Conservation (phyloP, 2,329 filamentous ascomycete genomes). For the Verticillium isaacii region DNA sequence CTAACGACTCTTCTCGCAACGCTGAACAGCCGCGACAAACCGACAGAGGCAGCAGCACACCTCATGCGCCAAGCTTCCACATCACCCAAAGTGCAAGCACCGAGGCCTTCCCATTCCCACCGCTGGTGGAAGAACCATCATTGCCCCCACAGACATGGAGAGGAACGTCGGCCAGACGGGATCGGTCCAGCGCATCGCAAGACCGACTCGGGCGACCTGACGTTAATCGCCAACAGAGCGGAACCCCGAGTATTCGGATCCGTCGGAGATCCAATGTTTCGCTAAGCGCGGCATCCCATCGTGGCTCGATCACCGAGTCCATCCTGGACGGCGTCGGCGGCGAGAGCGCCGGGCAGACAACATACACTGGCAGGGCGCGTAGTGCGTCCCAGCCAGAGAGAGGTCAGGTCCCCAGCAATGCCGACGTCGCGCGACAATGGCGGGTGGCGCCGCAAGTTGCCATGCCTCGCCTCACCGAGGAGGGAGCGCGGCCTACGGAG, state of each 20-base stretch:
- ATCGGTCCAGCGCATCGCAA: not conserved
- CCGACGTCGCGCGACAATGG: slow-evolving; percentile 7
- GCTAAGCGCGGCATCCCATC: not conserved
- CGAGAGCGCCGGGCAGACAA: not conserved
- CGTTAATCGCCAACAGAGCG: not conserved
- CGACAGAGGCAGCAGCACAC: too few relatives aligned
- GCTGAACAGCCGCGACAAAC: too few relatives aligned
- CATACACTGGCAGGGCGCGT: not conserved
- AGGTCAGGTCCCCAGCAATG: slow-evolving; percentile 6
- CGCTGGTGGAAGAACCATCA: not conserved
- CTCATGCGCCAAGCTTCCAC: not conserved
- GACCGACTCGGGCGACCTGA: not conserved
- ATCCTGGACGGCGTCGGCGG: not conserved
- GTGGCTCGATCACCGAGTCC: not conserved
- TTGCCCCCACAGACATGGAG: not conserved
- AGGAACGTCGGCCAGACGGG: not conserved
- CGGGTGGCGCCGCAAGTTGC: slow-evolving; percentile 25
- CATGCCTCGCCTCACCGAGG: slow-evolving; percentile 34
- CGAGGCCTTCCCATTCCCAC: not conserved
- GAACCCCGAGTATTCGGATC: slow-evolving; percentile 1
- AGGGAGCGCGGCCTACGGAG: slow-evolving; percentile 26
- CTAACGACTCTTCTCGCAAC: not conserved
- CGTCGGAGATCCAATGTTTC: not conserved
- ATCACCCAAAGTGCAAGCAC: not conserved
- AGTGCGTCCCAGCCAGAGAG: slow-evolving; percentile 1